These are phyloP conservation scores for Manihot esculenta DNA, from an alignment of 441 rosid species.

Conservation along the genomic window DNA sequence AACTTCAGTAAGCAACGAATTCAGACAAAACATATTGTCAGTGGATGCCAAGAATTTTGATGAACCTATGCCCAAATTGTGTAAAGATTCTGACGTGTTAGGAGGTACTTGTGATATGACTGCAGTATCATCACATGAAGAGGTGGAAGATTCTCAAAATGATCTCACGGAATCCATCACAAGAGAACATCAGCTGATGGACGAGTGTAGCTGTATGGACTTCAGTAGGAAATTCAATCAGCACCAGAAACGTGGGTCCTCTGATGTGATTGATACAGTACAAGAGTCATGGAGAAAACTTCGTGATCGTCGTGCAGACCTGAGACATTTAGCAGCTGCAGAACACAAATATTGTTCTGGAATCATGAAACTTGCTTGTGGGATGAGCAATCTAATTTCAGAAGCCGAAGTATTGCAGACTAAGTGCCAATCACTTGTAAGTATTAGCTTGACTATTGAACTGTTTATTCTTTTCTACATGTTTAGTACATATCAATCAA, in stretches of 20 bases:
- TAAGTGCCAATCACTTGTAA: slow-evolving; percentile 49
- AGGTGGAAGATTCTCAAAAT: slow-evolving; percentile 48
- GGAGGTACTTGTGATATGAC: slow-evolving; percentile 35
- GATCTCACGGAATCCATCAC: slow-evolving; percentile 34
- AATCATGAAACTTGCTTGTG: slow-evolving; percentile 42
- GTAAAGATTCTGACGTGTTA: slow-evolving; percentile 36
- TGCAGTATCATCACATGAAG: slow-evolving; percentile 45
- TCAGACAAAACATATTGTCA: slow-evolving; percentile 29
- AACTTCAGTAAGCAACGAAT: slow-evolving; percentile 45
- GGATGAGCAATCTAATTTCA: slow-evolving; percentile 67
- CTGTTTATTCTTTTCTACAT: slow-evolving; percentile 18
- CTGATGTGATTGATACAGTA: slow-evolving; percentile 37
- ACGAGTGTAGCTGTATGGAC: slow-evolving; percentile 86
- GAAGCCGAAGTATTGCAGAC: slow-evolving; percentile 57
- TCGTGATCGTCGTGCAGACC: slow-evolving; percentile 37
- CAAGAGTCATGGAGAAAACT: slow-evolving; percentile 74
- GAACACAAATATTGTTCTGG: slow-evolving; percentile 57
- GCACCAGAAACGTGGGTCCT: slow-evolving; percentile 29
- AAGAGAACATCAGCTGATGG: slow-evolving; percentile 61
- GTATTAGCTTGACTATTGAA: slow-evolving; percentile 22
- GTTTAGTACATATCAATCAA: slow-evolving; percentile 12
- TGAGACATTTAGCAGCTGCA: slow-evolving; percentile 47
- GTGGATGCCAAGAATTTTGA: slow-evolving; percentile 31
- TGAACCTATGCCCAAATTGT: slow-evolving; percentile 29
- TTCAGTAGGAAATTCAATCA: slow-evolving; percentile 42